Evolutionary conservation across 345 rosid genomes (phyloP).

Genomic region (Erucastrum elatum): DNA sequence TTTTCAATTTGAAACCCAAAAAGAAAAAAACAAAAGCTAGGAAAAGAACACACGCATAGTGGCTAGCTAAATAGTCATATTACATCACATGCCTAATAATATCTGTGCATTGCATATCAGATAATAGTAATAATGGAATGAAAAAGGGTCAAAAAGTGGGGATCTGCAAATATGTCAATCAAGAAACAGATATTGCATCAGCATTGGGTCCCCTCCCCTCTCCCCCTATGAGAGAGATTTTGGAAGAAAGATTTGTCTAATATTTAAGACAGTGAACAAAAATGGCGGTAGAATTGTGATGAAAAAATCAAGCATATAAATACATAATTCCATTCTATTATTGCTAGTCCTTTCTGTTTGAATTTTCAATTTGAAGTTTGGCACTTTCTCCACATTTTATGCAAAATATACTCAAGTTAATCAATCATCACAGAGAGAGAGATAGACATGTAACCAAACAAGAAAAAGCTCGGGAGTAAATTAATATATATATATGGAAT

Average conservation of each 20-base stretch:
- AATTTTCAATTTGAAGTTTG: not conserved
- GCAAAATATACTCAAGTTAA: slow-evolving; percentile 9
- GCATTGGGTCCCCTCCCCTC: slow-evolving; percentile 24
- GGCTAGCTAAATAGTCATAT: slow-evolving; percentile 13
- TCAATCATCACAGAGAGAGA: slow-evolving; percentile 25
- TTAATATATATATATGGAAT: not conserved
- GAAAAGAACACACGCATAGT: slow-evolving; percentile 14
- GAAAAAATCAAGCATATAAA: not conserved
- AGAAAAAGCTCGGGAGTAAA: slow-evolving; percentile 7
- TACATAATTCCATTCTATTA: slow-evolving; percentile 16
- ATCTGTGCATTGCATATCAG: not conserved
- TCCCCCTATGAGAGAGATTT: slow-evolving; percentile 14
- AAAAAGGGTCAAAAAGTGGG: slow-evolving; percentile 22
- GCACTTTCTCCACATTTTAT: not conserved
- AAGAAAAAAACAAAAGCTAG: not conserved
- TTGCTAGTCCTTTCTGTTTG: slow-evolving; percentile 17
- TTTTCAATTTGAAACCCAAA: slow-evolving; percentile 20
- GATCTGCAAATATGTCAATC: slow-evolving; percentile 36
- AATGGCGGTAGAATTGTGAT: slow-evolving; percentile 70
- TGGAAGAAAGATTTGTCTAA: slow-evolving; percentile 16
- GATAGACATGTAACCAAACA: slow-evolving; percentile 14
- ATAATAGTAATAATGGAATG: not conserved
- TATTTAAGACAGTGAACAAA: slow-evolving; percentile 42
- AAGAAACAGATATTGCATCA: slow-evolving; percentile 37
- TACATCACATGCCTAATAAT: slow-evolving; percentile 11